Percentiles rank a stretch among this genome's conserved stretches.
phyloP scores from a whole-genome alignment of 1,284 basidiomycete species.

The Ustilago nuda region DNA sequence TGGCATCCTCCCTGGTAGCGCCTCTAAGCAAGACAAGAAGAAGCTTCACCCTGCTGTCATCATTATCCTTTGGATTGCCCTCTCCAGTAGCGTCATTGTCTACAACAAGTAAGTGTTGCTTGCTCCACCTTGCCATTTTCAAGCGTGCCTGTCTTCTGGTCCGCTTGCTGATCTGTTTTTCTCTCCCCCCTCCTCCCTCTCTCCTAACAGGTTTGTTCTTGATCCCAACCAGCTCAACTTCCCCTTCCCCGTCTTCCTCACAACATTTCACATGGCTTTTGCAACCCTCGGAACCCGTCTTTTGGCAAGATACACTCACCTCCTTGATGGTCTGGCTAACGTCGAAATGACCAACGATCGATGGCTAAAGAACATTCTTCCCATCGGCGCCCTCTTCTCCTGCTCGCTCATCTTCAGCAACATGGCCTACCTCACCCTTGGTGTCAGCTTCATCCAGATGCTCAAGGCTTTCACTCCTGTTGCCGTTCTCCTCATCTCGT shows the following conservation, averaged over 20 bases:
- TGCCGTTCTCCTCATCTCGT: conserved; percentile 93
- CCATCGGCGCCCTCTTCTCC: conserved; percentile 91
- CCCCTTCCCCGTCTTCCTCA: conserved; percentile 70
- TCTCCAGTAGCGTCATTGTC: conserved; percentile 90
- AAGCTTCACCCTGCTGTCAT: conserved; percentile 74
- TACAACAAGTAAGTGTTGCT: conserved; percentile 77
- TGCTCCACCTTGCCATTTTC: neutral
- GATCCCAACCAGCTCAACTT: conserved; percentile 62
- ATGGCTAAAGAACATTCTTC: conserved; percentile 81
- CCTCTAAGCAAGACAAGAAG: conserved; percentile 55
- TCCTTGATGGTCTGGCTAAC: conserved; percentile 90
- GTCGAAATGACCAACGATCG: conserved; percentile 76
- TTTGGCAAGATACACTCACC: conserved; percentile 84
- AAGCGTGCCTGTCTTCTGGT: neutral
- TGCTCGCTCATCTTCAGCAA: conserved; percentile 91
- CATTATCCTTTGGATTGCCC: conserved; percentile 88
- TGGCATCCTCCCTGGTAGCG: conserved; percentile 56
- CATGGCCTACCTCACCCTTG: conserved; percentile 91
- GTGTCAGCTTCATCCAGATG: conserved; percentile 96
- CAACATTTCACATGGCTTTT: conserved; percentile 69
- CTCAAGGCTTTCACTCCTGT: conserved; percentile 98
- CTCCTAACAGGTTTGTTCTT: conserved; percentile 70
- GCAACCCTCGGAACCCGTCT: conserved; percentile 89
- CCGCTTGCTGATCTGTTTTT: neutral
- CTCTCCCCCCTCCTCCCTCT: neutral